Conservation (phyloP, 2,329 filamentous ascomycete species). For the Cladosporium sp. region DNA sequence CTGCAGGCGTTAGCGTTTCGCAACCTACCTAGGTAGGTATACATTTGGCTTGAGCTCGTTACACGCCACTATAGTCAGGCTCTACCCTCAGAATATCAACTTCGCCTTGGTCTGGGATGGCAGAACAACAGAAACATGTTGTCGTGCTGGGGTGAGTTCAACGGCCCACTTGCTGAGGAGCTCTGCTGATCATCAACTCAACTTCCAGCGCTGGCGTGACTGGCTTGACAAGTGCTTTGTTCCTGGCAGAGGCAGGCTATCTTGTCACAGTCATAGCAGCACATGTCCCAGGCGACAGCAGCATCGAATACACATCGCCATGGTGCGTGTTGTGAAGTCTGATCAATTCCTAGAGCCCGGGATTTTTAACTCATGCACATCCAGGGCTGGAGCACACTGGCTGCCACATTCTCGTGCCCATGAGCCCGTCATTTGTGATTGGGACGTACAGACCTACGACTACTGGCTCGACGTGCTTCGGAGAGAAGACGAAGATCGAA, state of each 20-base stretch:
- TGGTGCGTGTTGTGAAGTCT: conserved; percentile 36
- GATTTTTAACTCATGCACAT: background rate
- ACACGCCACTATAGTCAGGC: too few relatives aligned
- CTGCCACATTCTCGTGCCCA: conserved; percentile 36
- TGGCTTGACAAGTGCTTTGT: conserved; percentile 44
- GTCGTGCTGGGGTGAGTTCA: conserved; percentile 4
- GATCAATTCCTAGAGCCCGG: too few relatives aligned
- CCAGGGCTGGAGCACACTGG: conserved; percentile 48
- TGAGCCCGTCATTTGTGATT: conserved; percentile 34
- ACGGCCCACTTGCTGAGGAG: too few relatives aligned
- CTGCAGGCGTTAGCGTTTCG: too few relatives aligned
- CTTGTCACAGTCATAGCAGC: conserved; percentile 41
- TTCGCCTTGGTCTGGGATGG: background rate
- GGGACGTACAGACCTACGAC: conserved; percentile 42
- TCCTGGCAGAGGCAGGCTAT: conserved; percentile 38
- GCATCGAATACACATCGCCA: conserved; percentile 42
- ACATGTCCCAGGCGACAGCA: conserved; percentile 40
- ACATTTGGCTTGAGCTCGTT: too few relatives aligned
- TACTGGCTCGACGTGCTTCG: conserved; percentile 36
- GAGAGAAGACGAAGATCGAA: conserved; percentile 26
- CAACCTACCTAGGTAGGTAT: too few relatives aligned
- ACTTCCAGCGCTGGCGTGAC: conserved; percentile 42
- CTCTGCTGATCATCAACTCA: background rate
- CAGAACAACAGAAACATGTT: background rate
- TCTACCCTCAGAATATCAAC: too few relatives aligned